Conservation (phyloP, 2,329 filamentous ascomycete species). For the Trichophyton benhamiae region DNA sequence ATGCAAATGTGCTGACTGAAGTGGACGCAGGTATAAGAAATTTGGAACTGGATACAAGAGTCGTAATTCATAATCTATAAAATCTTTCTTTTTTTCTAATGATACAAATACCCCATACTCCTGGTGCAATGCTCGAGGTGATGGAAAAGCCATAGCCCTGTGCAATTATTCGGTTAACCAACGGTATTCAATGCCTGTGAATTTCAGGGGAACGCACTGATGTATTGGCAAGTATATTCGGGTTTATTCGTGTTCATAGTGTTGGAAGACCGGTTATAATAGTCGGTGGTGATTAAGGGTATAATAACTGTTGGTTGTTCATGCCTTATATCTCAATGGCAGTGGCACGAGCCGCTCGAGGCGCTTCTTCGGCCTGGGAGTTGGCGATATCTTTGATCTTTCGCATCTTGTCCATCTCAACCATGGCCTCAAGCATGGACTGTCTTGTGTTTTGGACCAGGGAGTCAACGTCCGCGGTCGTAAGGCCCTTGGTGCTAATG, state of each 20-base stretch:
- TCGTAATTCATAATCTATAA: slow-evolving; percentile 1
- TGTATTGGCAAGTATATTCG: neutral
- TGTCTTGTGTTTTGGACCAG: slow-evolving; percentile 57
- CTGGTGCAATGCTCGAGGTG: neutral
- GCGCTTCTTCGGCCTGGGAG: neutral
- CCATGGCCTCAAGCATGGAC: slow-evolving; percentile 55
- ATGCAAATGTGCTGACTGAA: slow-evolving; percentile 17
- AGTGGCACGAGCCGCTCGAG: neutral
- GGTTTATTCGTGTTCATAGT: neutral
- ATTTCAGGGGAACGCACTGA: neutral
- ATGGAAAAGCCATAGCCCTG: neutral
- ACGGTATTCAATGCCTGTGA: neutral
- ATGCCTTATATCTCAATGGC: neutral
- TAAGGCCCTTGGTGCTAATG: slow-evolving; percentile 63
- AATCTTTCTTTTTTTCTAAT: neutral
- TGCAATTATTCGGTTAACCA: neutral
- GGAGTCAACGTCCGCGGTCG: slow-evolving; percentile 62
- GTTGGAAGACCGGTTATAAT: neutral
- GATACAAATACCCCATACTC: neutral
- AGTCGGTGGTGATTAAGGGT: neutral
- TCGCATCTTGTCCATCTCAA: slow-evolving; percentile 27
- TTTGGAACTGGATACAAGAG: neutral
- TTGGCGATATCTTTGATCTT: neutral
- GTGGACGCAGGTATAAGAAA: neutral
- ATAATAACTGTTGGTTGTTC: neutral